Conservation (phyloP, 495 filamentous ascomycete genomes). For the Parmelia sp. region DNA sequence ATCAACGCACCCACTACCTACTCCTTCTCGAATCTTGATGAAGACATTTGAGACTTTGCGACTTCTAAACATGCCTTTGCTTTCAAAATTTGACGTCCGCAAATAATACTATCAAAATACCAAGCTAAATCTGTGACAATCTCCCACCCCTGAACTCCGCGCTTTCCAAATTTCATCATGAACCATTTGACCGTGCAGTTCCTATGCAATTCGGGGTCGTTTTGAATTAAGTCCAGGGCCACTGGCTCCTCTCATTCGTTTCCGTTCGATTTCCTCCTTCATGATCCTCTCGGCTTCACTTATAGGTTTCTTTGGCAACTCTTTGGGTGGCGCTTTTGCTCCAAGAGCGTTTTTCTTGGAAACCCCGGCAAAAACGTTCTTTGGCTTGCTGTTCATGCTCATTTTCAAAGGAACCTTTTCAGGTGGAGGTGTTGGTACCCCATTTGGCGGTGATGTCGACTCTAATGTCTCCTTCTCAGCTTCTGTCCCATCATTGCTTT, state of each 20-base stretch:
- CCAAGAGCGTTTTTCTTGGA: conserved; percentile 59
- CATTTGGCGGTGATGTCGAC: conserved; percentile 26
- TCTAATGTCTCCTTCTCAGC: conserved; percentile 23
- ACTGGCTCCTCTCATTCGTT: conserved; percentile 46
- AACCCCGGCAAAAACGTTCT: conserved; percentile 74
- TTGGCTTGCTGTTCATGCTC: conserved; percentile 52
- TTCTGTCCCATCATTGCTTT: conserved; percentile 17
- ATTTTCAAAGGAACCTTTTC: conserved; percentile 55
- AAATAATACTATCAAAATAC: background rate
- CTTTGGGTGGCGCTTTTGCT: conserved; percentile 52
- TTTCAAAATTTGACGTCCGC: background rate
- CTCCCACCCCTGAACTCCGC: conserved; percentile 7
- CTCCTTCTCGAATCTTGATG: too few species aligned
- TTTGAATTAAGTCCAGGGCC: conserved; percentile 27
- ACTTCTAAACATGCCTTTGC: background rate
- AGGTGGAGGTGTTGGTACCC: conserved; percentile 29
- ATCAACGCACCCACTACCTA: background rate
- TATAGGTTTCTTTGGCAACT: conserved; percentile 67
- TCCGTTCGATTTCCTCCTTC: conserved; percentile 75
- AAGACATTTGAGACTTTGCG: background rate
- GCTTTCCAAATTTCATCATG: background rate
- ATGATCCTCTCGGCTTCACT: conserved; percentile 87
- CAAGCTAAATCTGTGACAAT: background rate
- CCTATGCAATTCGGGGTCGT: conserved; percentile 19
- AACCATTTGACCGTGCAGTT: background rate